Percentiles rank a stretch among this genome's conserved stretches.
Conservation (phyloP, 805 yeast species). For the Kazachstania taianensis region DNA sequence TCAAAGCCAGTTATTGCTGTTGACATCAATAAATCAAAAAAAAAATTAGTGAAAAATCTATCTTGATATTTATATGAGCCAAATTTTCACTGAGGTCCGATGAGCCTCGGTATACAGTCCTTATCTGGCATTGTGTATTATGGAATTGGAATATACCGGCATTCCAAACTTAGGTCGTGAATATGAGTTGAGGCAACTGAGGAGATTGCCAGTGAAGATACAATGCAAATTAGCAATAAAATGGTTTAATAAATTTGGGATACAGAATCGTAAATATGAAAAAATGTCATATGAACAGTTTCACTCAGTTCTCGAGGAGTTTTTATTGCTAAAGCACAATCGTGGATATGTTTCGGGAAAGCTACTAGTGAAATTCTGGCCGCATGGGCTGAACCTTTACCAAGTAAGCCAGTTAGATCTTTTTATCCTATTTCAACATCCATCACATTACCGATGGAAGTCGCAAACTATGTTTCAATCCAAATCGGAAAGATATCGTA, state of each 20-base stretch:
- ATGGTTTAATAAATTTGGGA: slow-evolving; percentile 17
- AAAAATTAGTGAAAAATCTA: too few relatives aligned
- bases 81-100: too few relatives aligned
- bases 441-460: slow-evolving; percentile 33
- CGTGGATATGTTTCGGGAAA: slow-evolving; percentile 10
- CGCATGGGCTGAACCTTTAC: slow-evolving; percentile 24
- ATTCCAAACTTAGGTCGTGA: slow-evolving; percentile 12
- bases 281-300: not conserved
- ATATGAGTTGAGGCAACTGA: slow-evolving; percentile 11
- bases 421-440: slow-evolving; percentile 51
- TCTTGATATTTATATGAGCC: too few relatives aligned
- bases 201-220: slow-evolving; percentile 13
- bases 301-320: slow-evolving; percentile 5
- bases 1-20: too few relatives aligned
- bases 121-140: too few relatives aligned
- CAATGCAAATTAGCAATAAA: slow-evolving; percentile 14
- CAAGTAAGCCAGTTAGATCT: slow-evolving; percentile 67
- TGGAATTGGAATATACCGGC: slow-evolving; percentile 11
- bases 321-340: slow-evolving; percentile 8
- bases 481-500: slow-evolving; percentile 17
- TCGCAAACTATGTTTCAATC: slow-evolving; percentile 12
- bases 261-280: not conserved
- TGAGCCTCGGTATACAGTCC: too few relatives aligned
- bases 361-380: slow-evolving; percentile 17
- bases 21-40: too few relatives aligned